phyloP scores from a whole-genome alignment of 2,329 filamentous ascomycete genomes.

The Rhynchosporium agropyri region DNA sequence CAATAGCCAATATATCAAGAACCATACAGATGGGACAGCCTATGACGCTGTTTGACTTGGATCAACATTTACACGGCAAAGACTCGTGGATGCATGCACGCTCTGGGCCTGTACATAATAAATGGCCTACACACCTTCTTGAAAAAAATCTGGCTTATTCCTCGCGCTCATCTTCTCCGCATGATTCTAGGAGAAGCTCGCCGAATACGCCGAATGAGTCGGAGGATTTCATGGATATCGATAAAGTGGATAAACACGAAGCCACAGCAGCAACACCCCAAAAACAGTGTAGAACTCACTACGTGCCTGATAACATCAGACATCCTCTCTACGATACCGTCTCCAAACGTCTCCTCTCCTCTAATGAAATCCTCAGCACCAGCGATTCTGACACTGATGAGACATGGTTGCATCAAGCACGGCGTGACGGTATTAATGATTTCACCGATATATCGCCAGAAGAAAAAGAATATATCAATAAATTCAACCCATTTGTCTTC shows the following conservation, averaged over 20 bases:
- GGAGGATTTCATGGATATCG: slow-evolving; percentile 26
- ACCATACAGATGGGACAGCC: slow-evolving; percentile 50
- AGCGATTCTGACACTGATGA: slow-evolving; percentile 41
- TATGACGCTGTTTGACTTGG: slow-evolving; percentile 49
- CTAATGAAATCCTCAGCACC: slow-evolving; percentile 37
- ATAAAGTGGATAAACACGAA: slow-evolving; percentile 17
- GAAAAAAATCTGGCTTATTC: slow-evolving; percentile 24
- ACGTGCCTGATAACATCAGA: slow-evolving; percentile 29
- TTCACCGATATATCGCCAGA: slow-evolving; percentile 36
- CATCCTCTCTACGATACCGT: slow-evolving; percentile 37
- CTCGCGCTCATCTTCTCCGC: slow-evolving; percentile 35
- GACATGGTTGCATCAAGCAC: slow-evolving; percentile 39
- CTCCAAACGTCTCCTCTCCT: slow-evolving; percentile 34
- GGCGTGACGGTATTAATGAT: slow-evolving; percentile 39
- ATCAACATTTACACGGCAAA: slow-evolving; percentile 50
- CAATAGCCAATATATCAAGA: slow-evolving; percentile 42
- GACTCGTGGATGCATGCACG: slow-evolving; percentile 51
- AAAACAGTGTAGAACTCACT: slow-evolving; percentile 18
- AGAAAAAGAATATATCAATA: slow-evolving; percentile 41
- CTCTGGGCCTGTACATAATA: slow-evolving; percentile 46
- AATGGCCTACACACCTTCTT: slow-evolving; percentile 27
- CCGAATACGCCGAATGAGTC: slow-evolving; percentile 35
- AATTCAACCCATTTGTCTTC: slow-evolving; percentile 40
- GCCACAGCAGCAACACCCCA: not conserved
- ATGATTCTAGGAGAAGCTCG: slow-evolving; percentile 35